These are phyloP conservation scores for Protea cynaroides DNA, from an alignment of 164 flowering plant genomes.

Conservation along the genomic window DNA sequence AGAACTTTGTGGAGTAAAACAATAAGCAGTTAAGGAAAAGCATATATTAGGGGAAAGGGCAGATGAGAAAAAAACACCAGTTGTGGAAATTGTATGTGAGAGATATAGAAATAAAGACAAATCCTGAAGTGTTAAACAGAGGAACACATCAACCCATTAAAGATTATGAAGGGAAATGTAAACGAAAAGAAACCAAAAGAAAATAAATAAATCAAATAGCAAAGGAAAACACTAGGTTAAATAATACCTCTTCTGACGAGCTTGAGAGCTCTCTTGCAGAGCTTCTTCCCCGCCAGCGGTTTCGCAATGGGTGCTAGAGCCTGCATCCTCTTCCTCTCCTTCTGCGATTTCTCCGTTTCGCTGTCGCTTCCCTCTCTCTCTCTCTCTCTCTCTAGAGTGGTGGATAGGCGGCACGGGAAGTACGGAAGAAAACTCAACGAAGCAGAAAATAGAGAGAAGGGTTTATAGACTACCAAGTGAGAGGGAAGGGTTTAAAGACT, in stretches of 20 bases:
- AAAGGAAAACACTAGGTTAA: not conserved
- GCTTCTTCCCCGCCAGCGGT: slow-evolving; percentile 90
- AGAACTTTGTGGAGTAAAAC: not conserved
- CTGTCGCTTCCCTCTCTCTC: slow-evolving; percentile 62
- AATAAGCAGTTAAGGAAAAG: not conserved
- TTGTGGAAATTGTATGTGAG: too few relatives aligned
- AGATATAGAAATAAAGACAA: too few relatives aligned
- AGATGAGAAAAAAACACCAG: too few relatives aligned
- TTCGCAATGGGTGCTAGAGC: slow-evolving; percentile 83
- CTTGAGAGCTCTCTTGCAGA: slow-evolving; percentile 71
- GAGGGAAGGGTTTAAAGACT: too few relatives aligned
- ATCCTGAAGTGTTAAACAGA: too few relatives aligned
- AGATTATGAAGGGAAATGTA: not conserved
- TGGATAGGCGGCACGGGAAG: too few relatives aligned
- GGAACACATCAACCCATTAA: not conserved
- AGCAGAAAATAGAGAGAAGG: too few relatives aligned
- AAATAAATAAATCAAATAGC: not conserved
- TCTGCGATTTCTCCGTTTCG: slow-evolving; percentile 63
- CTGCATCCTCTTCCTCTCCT: slow-evolving; percentile 58
- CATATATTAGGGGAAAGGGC: not conserved
- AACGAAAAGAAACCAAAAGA: not conserved
- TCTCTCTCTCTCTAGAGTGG: not conserved
- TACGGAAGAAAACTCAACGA: too few relatives aligned
- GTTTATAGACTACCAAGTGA: too few relatives aligned
- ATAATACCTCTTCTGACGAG: slow-evolving; percentile 72